Evolutionary conservation across 768 basidiomycete species (phyloP), one percentile per base, ranked within the genome.

Genomic region (Pleurotus ostreatus): DNA sequence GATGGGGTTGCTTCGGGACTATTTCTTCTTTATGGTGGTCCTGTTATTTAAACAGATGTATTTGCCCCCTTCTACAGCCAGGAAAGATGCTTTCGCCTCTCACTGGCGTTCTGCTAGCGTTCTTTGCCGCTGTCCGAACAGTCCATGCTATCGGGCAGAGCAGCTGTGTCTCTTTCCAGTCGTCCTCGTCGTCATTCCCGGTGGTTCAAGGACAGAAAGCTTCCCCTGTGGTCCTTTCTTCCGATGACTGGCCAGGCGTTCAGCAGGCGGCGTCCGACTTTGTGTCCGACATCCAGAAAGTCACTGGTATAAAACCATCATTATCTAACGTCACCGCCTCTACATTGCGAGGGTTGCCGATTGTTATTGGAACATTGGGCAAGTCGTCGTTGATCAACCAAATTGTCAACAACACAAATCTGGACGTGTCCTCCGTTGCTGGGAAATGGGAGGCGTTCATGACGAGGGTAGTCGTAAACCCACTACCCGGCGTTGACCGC

Each of bases 361-460:
- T 90, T 61, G 81, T 90, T 55, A 73, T 88, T 16, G 87, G 87
- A 4, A 85, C 84, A 2, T 73, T 86, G 8, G 82, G 80, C 38
- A 75, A 83, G 60, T 82, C 81, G 1, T 73, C 78, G 30, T 66
- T 85, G 52, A 80, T 84, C 51, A 67, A 77, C 57, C 69, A 74
- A 54, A 66, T 85, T 11, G 75, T 86, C 37, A 81, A 82, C 47
- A 64, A 71, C 34, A 78, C 84, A 3, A 70, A 74, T 15, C 68
- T 85, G 56, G 80, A 85, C 60, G 80, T 83, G 3, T 81, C 81
- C 5, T 71, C 71, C 0, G 75, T 89, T 46, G 64, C 80, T 56
- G 86, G 85, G 2, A 73, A 83, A 58, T 89, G 88, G 88, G 88
- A 89, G 63, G 66, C 80, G 0, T 88, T 80, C 68, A 63, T 81